Percentiles rank a stretch among this genome's conserved stretches.
phyloP scores from a whole-genome alignment of 179 eudicot species.

The Beta lomatogona region DNA sequence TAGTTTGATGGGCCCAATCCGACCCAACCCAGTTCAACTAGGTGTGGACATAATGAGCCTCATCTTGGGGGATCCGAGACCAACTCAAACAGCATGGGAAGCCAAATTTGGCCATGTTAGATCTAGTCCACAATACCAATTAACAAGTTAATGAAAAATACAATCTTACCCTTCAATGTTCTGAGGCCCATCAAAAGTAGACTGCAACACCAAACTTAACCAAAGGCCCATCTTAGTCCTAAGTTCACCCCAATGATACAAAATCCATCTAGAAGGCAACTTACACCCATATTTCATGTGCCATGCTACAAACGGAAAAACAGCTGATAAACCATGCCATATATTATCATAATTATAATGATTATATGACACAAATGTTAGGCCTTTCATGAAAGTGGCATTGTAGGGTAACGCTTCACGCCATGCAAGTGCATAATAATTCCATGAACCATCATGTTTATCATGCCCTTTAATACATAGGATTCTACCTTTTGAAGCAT shows the following conservation, averaged over 20 bases:
- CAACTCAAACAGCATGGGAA: too few relatives aligned
- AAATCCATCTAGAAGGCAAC: constrained; percentile 52
- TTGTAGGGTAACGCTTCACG: constrained; percentile 38
- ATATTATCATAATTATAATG: constrained; percentile 43
- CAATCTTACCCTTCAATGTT: constrained; percentile 27
- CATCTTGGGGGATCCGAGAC: too few relatives aligned
- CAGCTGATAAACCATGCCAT: constrained; percentile 69
- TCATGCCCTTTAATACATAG: constrained; percentile 73
- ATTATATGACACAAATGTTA: constrained; percentile 45
- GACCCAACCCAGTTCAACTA: too few relatives aligned
- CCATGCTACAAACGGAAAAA: constrained; percentile 47
- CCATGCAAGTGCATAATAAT: constrained; percentile 50
- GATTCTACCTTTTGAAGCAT: constrained; percentile 51
- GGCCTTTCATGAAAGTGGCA: constrained; percentile 38
- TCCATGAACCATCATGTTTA: constrained; percentile 69
- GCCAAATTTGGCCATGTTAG: too few relatives aligned
- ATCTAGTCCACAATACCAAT: neutral
- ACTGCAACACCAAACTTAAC: constrained; percentile 38
- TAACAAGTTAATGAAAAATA: neutral
- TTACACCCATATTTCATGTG: constrained; percentile 39
- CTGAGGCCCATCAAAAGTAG: constrained; percentile 34
- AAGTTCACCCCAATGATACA: constrained; percentile 82
- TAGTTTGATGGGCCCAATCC: too few relatives aligned
- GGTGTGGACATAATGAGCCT: too few relatives aligned
- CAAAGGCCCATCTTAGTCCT: constrained; percentile 50